Conservation (phyloP, 192 early-diverging fungal species). For the Paraglomus brasilianum region DNA sequence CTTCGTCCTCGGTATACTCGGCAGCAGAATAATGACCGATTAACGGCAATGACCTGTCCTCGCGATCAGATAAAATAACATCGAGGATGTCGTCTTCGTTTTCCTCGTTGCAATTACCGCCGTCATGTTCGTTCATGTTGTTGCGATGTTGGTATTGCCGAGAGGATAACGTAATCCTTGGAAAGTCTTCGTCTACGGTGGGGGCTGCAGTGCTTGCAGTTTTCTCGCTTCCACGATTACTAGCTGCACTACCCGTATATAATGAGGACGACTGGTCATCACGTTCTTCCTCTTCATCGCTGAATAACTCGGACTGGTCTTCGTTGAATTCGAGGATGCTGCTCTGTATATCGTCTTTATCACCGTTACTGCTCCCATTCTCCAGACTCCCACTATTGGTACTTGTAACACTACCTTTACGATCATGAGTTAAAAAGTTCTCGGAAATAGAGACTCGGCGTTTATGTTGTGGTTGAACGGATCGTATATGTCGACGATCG, state of each 20-base stretch:
- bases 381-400: slow-evolving; percentile 24
- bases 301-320: background rate
- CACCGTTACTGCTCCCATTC: background rate
- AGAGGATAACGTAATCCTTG: background rate
- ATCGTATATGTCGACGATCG: too few relatives aligned
- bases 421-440: slow-evolving; percentile 11
- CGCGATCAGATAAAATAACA: slow-evolving; percentile 23
- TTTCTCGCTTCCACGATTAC: slow-evolving; percentile 26
- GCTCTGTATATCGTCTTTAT: background rate
- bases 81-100: slow-evolving; percentile 14
- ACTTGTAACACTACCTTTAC: slow-evolving; percentile 28
- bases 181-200: background rate
- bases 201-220: background rate
- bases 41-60: slow-evolving; percentile 15
- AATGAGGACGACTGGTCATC: slow-evolving; percentile 28
- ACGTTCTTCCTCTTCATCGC: slow-evolving; percentile 27
- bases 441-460: background rate
- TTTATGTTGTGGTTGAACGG: background rate
- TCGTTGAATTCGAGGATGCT: slow-evolving; percentile 19
- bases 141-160: background rate
- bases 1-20: slow-evolving; percentile 30
- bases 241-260: slow-evolving; percentile 23
- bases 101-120: background rate
- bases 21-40: slow-evolving; percentile 31
- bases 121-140: background rate